A percentile compares a stretch with the other conserved stretches of the same genome.
Evolutionary conservation across 306 rosid genomes (phyloP).

Genomic region (Adenanthera pavonina): DNA sequence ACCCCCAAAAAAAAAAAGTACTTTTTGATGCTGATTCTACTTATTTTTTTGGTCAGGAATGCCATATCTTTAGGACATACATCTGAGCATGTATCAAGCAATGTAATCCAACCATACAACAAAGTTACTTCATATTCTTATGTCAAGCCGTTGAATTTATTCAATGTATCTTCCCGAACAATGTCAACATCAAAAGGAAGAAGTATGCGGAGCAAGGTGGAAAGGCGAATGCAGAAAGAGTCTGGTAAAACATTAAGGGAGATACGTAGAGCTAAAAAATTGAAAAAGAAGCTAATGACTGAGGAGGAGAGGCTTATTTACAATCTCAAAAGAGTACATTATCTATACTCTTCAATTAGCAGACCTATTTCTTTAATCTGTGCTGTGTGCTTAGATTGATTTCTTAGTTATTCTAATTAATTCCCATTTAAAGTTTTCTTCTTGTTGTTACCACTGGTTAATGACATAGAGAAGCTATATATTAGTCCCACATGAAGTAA

Average conservation of each 20-base stretch:
- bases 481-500: slow-evolving; percentile 1
- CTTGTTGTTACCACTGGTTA: neutral
- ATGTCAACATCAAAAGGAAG: slow-evolving; percentile 87
- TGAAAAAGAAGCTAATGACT: slow-evolving; percentile 92
- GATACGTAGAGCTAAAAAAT: slow-evolving; percentile 79
- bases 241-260: slow-evolving; percentile 91
- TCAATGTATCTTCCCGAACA: slow-evolving; percentile 57
- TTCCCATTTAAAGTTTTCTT: slow-evolving; percentile 1
- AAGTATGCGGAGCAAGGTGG: slow-evolving; percentile 96
- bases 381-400: slow-evolving; percentile 35
- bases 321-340: slow-evolving; percentile 89
- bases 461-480: neutral
- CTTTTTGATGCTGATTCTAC: slow-evolving; percentile 27
- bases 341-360: slow-evolving; percentile 20
- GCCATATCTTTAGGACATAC: slow-evolving; percentile 47
- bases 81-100: slow-evolving; percentile 44
- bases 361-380: slow-evolving; percentile 17
- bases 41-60: slow-evolving; percentile 51
- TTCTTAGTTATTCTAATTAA: neutral
- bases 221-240: slow-evolving; percentile 86
- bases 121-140: slow-evolving; percentile 45
- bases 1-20: too few species aligned
- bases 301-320: slow-evolving; percentile 88
- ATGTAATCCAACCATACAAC: slow-evolving; percentile 40
- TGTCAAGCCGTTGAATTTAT: slow-evolving; percentile 48